Evolutionary conservation across 805 yeast genomes (phyloP), one percentile per base, ranked within the genome.

Genomic region (Torulaspora indica): DNA sequence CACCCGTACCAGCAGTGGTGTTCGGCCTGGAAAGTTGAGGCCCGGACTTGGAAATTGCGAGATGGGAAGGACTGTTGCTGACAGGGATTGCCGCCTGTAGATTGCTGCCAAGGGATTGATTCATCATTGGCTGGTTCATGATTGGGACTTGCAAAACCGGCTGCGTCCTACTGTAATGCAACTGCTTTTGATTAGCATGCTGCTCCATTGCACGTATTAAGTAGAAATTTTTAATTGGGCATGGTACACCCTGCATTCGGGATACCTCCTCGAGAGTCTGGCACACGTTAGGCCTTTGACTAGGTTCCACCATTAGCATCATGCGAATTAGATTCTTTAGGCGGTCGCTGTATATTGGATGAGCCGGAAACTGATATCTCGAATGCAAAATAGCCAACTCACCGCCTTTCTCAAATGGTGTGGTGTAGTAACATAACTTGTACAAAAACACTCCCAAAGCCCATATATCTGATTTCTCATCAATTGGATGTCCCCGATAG

Each of bases 391-490:
- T 85, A 35, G 82, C 83, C 30, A 67, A 58, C 52, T 85, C 90
- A 17, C 81, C 82, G 13, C 72, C 72, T 24, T 64, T 68, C 61
- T 85, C 95, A 58, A 85, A 85, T 0, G 95, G 95, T 0, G 95
- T 85, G 0, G 86, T 85, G 55, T 82, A 85, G 62, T 82, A 85
- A 57, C 93, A 83, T 38, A 85, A 60, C 59, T 85, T 85, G 68
- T 85, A 85, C 27, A 85, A 63, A 51, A 85, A 82, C 22, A 85
- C 77, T 9, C 95, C 95, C 28, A 85, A 61, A 0, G 95, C 95
- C 95, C 95, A 85, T 17, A 85, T 76, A 61, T 85, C 95, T 40
- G 87, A 78, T 61, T 85, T 85, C 59, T 85, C 93, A 63, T 85
- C 85, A 40, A 85, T 79, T 9, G 91, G 83, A 45, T 76, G 74